phyloP scores from a whole-genome alignment of 2,329 filamentous ascomycete genomes.

The Lachnellula arida region DNA sequence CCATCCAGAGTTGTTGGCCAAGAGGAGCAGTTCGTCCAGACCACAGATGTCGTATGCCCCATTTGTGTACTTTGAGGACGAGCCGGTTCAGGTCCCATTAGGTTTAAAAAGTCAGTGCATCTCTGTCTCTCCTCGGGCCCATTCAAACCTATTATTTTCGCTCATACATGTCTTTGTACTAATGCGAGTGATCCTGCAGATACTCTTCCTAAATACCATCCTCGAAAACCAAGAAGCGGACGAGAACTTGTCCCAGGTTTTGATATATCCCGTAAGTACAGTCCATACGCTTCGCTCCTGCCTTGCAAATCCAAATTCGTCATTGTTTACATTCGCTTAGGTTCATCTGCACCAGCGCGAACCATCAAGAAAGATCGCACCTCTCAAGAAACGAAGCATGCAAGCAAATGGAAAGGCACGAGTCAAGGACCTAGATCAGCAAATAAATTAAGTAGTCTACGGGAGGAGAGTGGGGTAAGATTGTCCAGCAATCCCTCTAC shows the following conservation, averaged over 20 bases:
- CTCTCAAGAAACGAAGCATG: conserved; percentile 21
- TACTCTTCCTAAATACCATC: conserved; percentile 30
- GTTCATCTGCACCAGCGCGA: conserved; percentile 18
- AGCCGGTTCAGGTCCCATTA: conserved; percentile 22
- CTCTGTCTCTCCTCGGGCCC: background rate
- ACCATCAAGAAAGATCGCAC: conserved; percentile 21
- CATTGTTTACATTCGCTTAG: conserved; percentile 14
- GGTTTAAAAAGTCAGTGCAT: conserved; percentile 28
- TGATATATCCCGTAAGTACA: conserved; percentile 27
- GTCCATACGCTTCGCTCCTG: background rate
- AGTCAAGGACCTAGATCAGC: conserved; percentile 18
- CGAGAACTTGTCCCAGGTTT: conserved; percentile 28
- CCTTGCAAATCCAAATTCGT: background rate
- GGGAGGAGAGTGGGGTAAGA: conserved; percentile 15
- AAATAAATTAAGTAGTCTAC: conserved; percentile 16
- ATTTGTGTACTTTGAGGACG: conserved; percentile 25
- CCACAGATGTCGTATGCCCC: conserved; percentile 26
- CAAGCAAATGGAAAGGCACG: conserved; percentile 28
- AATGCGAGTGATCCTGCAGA: conserved; percentile 12
- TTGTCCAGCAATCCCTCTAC: conserved; percentile 20
- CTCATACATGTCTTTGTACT: background rate
- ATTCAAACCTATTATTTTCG: background rate
- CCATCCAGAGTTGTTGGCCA: conserved; percentile 22
- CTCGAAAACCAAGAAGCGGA: conserved; percentile 29
- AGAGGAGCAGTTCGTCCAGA: conserved; percentile 17